phyloP scores from a whole-genome alignment of 2,329 filamentous ascomycete genomes.

The Cylindrodendrum hubeiense region DNA sequence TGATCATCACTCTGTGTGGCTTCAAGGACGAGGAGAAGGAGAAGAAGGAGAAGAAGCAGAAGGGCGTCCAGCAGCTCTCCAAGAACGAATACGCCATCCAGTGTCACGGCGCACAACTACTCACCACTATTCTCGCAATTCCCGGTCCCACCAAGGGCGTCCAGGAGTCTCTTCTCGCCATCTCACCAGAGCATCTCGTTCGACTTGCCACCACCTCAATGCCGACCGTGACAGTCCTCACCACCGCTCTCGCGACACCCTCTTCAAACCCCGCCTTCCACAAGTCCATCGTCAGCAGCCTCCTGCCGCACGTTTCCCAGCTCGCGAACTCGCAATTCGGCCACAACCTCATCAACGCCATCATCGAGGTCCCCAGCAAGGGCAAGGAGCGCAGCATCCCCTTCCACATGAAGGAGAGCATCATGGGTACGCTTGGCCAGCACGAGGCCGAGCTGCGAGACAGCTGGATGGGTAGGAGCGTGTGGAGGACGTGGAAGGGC shows the following conservation, averaged over 20 bases:
- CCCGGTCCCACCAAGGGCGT: slow-evolving; percentile 79
- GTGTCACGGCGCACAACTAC: slow-evolving; percentile 83
- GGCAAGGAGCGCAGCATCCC: slow-evolving; percentile 63
- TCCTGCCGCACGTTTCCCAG: slow-evolving; percentile 59
- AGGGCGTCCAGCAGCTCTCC: slow-evolving; percentile 53
- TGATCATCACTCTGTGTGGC: slow-evolving; percentile 64
- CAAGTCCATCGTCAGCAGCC: slow-evolving; percentile 63
- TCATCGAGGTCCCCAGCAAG: slow-evolving; percentile 63
- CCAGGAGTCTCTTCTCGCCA: slow-evolving; percentile 76
- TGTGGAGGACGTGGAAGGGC: slow-evolving; percentile 70
- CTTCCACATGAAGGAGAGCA: slow-evolving; percentile 68
- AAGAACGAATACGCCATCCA: slow-evolving; percentile 70
- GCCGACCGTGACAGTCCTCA: slow-evolving; percentile 62
- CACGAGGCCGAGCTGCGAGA: slow-evolving; percentile 64
- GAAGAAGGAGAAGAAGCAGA: slow-evolving; percentile 51
- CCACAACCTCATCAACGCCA: slow-evolving; percentile 63
- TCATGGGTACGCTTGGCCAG: slow-evolving; percentile 62
- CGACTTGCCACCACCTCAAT: slow-evolving; percentile 71
- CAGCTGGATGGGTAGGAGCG: slow-evolving; percentile 66
- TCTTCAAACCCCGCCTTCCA: slow-evolving; percentile 66
- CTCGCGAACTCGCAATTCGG: slow-evolving; percentile 65
- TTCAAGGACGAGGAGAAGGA: slow-evolving; percentile 51
- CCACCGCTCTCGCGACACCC: slow-evolving; percentile 62
- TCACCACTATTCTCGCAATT: slow-evolving; percentile 82
- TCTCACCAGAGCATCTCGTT: slow-evolving; percentile 67